Conservation (phyloP, 2,329 filamentous ascomycete genomes). For the Ceratocystis alfenasii region DNA sequence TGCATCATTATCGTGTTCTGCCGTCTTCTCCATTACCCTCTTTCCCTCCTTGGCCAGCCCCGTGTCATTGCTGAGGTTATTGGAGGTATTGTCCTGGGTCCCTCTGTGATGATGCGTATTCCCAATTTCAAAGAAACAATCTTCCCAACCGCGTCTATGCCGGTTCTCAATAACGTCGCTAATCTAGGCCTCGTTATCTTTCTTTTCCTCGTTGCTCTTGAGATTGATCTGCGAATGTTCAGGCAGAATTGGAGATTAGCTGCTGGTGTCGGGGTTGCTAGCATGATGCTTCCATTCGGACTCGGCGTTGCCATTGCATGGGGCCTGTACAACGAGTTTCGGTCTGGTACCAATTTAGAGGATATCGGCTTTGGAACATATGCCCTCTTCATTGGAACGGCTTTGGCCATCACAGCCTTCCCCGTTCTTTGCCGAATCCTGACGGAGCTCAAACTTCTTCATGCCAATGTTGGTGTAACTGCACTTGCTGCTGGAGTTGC, state of each 20-base stretch:
- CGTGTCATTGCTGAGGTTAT: constrained; percentile 77
- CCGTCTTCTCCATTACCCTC: constrained; percentile 54
- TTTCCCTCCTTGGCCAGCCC: constrained; percentile 65
- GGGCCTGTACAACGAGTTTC: constrained; percentile 67
- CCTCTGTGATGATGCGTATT: constrained; percentile 77
- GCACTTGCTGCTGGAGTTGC: constrained; percentile 82
- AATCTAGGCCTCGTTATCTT: constrained; percentile 77
- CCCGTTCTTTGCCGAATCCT: constrained; percentile 89
- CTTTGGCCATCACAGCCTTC: constrained; percentile 82
- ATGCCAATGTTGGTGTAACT: constrained; percentile 74
- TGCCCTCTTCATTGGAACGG: constrained; percentile 72
- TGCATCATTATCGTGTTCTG: constrained; percentile 40
- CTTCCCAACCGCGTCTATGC: constrained; percentile 64
- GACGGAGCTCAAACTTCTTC: constrained; percentile 75
- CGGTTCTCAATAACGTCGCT: constrained; percentile 38
- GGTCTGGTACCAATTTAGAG: constrained; percentile 31
- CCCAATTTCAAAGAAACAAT: constrained; percentile 65
- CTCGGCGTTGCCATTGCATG: constrained; percentile 69
- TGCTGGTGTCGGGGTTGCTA: constrained; percentile 61
- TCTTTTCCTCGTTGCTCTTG: constrained; percentile 75
- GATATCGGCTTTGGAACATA: constrained; percentile 44
- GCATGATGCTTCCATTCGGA: constrained; percentile 73
- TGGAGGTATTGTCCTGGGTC: constrained; percentile 72
- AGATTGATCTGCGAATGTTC: constrained; percentile 71
- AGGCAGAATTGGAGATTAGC: constrained; percentile 71